phyloP scores from a whole-genome alignment of 1,284 basidiomycete species.

The Mycena citricolor region DNA sequence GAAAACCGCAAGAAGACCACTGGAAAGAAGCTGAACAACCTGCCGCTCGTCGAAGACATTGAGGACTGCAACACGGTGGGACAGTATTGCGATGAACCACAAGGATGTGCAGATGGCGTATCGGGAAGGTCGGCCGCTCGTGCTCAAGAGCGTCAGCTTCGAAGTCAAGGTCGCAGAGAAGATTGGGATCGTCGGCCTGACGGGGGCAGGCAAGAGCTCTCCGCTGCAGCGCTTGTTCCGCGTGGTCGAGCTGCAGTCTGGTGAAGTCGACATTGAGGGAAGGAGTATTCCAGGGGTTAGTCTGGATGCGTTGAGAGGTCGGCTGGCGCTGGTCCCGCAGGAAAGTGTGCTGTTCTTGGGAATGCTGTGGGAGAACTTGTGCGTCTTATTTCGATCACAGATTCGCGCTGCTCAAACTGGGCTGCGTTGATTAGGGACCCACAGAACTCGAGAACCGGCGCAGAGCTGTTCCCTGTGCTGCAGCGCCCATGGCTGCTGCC shows the following conservation, averaged over 20 bases:
- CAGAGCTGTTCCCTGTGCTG: slow-evolving; percentile 45
- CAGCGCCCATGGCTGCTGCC: slow-evolving; percentile 65
- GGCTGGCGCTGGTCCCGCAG: slow-evolving; percentile 73
- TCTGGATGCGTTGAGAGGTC: slow-evolving; percentile 55
- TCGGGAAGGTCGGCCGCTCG: slow-evolving; percentile 67
- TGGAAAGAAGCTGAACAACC: too few relatives aligned
- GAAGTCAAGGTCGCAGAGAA: slow-evolving; percentile 67
- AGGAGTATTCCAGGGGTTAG: slow-evolving; percentile 57
- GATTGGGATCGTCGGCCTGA: slow-evolving; percentile 50
- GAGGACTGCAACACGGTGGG: too few relatives aligned
- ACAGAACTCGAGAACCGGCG: slow-evolving; percentile 48
- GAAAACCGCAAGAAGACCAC: too few relatives aligned
- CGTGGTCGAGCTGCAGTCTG: slow-evolving; percentile 54
- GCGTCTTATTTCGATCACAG: slow-evolving; percentile 26
- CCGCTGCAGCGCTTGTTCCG: slow-evolving; percentile 73
- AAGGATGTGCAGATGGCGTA: slow-evolving; percentile 66
- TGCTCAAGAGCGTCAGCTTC: slow-evolving; percentile 67
- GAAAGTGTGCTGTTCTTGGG: slow-evolving; percentile 66
- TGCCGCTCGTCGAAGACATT: too few relatives aligned
- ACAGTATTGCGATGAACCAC: slow-evolving; percentile 67
- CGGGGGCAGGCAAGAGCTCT: slow-evolving; percentile 80
- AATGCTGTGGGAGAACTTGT: slow-evolving; percentile 70
- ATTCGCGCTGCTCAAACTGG: neutral
- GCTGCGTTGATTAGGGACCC: slow-evolving; percentile 50
- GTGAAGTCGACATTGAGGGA: slow-evolving; percentile 72